phyloP scores from a whole-genome alignment of 148 eudicot species.

The Dianthus caryophyllus region DNA sequence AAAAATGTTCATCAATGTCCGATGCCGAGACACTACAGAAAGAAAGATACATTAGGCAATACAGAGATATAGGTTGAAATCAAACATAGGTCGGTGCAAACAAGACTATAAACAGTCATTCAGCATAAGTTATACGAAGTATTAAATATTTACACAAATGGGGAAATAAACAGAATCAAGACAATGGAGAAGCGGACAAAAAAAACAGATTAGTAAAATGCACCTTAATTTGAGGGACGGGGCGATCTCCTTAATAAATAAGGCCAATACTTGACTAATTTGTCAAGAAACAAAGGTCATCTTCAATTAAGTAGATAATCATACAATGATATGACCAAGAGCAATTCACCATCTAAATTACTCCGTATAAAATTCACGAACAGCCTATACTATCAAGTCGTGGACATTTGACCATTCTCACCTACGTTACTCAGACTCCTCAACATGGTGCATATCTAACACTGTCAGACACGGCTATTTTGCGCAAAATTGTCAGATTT shows the following conservation, averaged over 20 bases:
- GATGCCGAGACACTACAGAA: conserved; percentile 73
- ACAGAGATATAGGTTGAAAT: neutral
- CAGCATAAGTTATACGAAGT: neutral
- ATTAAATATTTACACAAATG: neutral
- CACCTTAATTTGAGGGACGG: no score
- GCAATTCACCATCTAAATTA: neutral
- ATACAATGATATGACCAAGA: neutral
- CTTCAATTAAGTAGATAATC: neutral
- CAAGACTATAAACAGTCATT: neutral
- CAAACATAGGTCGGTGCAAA: neutral
- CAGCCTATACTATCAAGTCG: no score
- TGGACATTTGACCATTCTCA: no score
- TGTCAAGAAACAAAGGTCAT: neutral
- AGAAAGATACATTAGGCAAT: conserved; percentile 8
- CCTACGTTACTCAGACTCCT: no score
- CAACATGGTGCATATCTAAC: no score
- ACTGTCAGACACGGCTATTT: neutral
- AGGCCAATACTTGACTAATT: neutral
- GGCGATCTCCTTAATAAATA: no score
- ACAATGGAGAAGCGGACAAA: neutral
- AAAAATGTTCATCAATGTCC: conserved; percentile 83
- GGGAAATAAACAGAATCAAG: neutral
- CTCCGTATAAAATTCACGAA: no score
- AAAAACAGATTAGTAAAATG: neutral
- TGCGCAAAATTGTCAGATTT: no score